Evolutionary conservation across 495 filamentous ascomycete species (phyloP), one percentile per base, ranked within the genome.

Genomic region (Tuber borchii): DNA sequence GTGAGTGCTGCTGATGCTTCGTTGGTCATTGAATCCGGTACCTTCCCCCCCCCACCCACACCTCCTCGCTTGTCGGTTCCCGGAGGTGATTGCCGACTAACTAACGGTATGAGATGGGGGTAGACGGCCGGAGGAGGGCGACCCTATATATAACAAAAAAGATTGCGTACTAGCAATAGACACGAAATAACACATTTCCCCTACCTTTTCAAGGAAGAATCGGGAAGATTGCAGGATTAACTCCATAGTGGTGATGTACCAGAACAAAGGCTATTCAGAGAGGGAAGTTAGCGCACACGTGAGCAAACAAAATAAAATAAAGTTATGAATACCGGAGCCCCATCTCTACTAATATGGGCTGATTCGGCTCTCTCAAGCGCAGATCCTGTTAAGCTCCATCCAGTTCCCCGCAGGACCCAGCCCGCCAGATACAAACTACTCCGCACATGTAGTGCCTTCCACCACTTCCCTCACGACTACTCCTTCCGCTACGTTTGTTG

Each of bases 11-110:
- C 86, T 51, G 90, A 88, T 3, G 89, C 94, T 8, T 88, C 85
- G 2, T 85, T 98, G 84, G 91, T 90, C 75, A 86, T 99, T 73
- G 93, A 93, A 86, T 93, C 92, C 83, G 82, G 86, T 76, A 80
- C 82, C 75, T 82, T n/a, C n/a, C n/a, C n/a, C 80, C 70, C 34
- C 34, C 34, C 34, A 1, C 34, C 34, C 34, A 37, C 14, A 39
- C 22, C 82, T 71, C 78, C 22, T 39, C 72, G 20, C 48, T n/a
- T 22, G 48, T n/a, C 48, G 6, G 48, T 51, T 9, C 44, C 40
- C 22, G 4, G 19, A 37, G 22, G 5, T 5, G 26, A 14, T 3
- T 17, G 26, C 68, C 5, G 71, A 31, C 20, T 14, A 12, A n/a
- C 14, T 65, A 10, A 69, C 31, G 42, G 0, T 20, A 46, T 43